Percentiles rank a stretch among this genome's conserved stretches.
These are phyloP conservation scores for Ustulina deusta DNA, from an alignment of 2,329 filamentous ascomycete species.

Conservation along the genomic window DNA sequence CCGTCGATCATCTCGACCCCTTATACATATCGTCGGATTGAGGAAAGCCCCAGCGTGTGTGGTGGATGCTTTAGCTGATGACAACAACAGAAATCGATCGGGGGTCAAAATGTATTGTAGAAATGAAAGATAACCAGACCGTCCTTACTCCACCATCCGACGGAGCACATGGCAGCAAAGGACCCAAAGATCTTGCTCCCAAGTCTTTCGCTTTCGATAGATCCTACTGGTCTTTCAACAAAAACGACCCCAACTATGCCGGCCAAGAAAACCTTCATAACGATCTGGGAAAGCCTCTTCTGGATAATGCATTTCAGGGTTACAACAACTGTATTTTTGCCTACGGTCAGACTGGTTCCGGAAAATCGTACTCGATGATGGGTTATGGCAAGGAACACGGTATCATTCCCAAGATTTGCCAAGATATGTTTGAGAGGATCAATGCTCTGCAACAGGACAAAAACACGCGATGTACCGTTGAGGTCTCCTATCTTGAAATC, in stretches of 20 bases:
- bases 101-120: conserved; percentile 94
- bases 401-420: conserved; percentile 96
- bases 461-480: conserved; percentile 87
- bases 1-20: conserved; percentile 8
- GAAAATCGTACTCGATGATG: conserved; percentile 99
- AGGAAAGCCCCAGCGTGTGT: not conserved
- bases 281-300: conserved; percentile 87
- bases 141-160: conserved; percentile 80
- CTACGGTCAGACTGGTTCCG: conserved; percentile 97
- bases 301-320: conserved; percentile 97
- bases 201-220: conserved; percentile 97
- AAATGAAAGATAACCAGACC: conserved; percentile 95
- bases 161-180: conserved; percentile 69
- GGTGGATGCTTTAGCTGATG: conserved; percentile 37
- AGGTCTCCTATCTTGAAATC: conserved; percentile 98
- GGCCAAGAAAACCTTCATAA: conserved; percentile 90
- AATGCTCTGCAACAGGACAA: conserved; percentile 75
- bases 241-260: conserved; percentile 82
- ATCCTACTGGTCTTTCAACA: conserved; percentile 98
- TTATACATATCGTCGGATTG: not conserved
- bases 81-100: conserved; percentile 80
- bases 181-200: conserved; percentile 74
- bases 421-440: conserved; percentile 96
- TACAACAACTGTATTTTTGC: conserved; percentile 99
- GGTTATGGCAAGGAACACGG: conserved; percentile 95